A percentile compares a stretch with the other conserved stretches of the same genome.
Evolutionary conservation across 2,329 filamentous ascomycete species (phyloP).

Genomic region (Claviceps digitariae): DNA sequence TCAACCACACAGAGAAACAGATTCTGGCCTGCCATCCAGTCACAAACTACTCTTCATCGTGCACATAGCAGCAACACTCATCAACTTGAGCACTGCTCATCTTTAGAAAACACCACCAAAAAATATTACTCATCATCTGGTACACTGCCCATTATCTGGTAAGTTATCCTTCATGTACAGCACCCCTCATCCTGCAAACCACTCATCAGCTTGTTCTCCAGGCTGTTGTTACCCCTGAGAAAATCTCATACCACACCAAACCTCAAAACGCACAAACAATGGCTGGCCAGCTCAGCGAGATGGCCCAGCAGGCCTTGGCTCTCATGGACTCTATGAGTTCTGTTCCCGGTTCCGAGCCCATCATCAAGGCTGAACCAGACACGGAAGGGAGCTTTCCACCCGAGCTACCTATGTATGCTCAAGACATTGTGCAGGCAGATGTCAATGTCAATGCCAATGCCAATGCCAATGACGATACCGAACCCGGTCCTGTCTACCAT

Average conservation of each 20-base stretch:
- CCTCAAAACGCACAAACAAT: not conserved
- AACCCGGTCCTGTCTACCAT: too few relatives aligned
- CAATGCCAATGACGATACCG: too few relatives aligned
- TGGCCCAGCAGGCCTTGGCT: not conserved
- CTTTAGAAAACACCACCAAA: too few relatives aligned
- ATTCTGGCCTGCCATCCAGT: too few relatives aligned
- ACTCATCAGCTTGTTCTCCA: not conserved
- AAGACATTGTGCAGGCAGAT: not conserved
- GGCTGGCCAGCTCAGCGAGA: not conserved
- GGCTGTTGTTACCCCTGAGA: not conserved
- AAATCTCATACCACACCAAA: not conserved
- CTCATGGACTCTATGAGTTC: not conserved
- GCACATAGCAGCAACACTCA: too few relatives aligned
- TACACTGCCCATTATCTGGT: too few relatives aligned
- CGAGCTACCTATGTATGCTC: too few relatives aligned
- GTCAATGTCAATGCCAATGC: too few relatives aligned
- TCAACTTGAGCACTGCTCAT: too few relatives aligned
- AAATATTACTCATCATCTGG: too few relatives aligned
- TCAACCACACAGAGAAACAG: too few relatives aligned
- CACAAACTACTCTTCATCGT: too few relatives aligned
- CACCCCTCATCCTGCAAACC: not conserved
- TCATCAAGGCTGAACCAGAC: not conserved
- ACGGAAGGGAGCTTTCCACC: not conserved
- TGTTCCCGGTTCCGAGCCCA: not conserved
- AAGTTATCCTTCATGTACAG: not conserved